Conservation (phyloP, 768 basidiomycete genomes). For the Kwoniella sp. region DNA sequence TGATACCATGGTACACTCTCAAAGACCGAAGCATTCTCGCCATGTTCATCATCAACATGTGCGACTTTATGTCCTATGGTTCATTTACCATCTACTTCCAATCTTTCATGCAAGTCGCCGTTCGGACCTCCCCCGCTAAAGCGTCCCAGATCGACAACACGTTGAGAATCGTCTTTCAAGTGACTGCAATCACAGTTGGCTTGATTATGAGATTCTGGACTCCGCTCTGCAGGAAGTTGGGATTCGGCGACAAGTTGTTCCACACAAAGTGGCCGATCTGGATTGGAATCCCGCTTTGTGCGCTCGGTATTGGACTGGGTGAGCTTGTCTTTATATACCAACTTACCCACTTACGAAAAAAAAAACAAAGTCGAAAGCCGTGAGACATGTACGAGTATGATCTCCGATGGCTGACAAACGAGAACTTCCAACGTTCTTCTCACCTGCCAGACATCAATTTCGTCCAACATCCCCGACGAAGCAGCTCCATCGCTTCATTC, state of each 20-base stretch:
- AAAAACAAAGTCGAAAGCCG: no score
- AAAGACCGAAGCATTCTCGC: slow-evolving; percentile 16
- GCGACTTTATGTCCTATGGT: slow-evolving; percentile 22
- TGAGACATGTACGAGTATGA: background rate
- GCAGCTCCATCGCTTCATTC: slow-evolving; percentile 15
- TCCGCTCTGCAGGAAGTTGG: slow-evolving; percentile 9
- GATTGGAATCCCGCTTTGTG: slow-evolving; percentile 16
- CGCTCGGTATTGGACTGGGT: slow-evolving; percentile 11
- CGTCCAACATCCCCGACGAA: slow-evolving; percentile 13
- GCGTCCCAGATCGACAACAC: slow-evolving; percentile 16
- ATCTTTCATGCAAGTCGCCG: slow-evolving; percentile 14
- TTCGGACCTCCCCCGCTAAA: slow-evolving; percentile 8
- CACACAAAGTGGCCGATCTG: slow-evolving; percentile 15
- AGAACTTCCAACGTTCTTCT: background rate
- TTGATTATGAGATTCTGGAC: slow-evolving; percentile 20
- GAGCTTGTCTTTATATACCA: no score
- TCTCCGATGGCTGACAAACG: background rate
- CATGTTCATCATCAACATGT: slow-evolving; percentile 22
- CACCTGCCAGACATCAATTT: slow-evolving; percentile 13
- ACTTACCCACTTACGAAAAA: no score
- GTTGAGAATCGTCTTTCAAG: slow-evolving; percentile 13
- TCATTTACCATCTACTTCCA: slow-evolving; percentile 19
- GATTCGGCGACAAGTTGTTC: slow-evolving; percentile 7
- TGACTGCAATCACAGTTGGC: slow-evolving; percentile 6
- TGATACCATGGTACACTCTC: slow-evolving; percentile 14